A percentile compares a stretch with the other conserved stretches of the same genome.
Evolutionary conservation across 140 eudicot genomes (phyloP).

Genomic region (Stevia rebaudiana): DNA sequence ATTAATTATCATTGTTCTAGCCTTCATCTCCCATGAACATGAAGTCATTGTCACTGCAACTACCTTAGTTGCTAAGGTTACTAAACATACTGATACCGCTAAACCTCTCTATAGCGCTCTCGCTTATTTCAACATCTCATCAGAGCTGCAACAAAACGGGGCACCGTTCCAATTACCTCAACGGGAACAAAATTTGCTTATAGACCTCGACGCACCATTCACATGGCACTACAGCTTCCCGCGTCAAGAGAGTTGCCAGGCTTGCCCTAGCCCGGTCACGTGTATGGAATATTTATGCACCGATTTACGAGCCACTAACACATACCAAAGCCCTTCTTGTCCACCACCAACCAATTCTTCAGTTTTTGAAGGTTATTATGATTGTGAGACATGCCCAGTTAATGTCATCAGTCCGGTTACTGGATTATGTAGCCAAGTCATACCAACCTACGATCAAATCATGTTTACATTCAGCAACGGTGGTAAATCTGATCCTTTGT

Average conservation of each 20-base stretch:
- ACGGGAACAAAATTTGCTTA: not conserved
- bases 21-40: not conserved
- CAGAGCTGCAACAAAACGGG: not conserved
- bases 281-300: not conserved
- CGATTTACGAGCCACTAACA: not conserved
- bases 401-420: slow-evolving; percentile 7
- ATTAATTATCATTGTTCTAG: slow-evolving; percentile 1
- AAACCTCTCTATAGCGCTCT: slow-evolving; percentile 10
- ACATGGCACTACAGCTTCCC: slow-evolving; percentile 8
- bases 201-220: slow-evolving; percentile 22
- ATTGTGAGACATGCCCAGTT: slow-evolving; percentile 1
- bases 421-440: not conserved
- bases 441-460: not conserved
- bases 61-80: slow-evolving; percentile 10
- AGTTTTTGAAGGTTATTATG: not conserved
- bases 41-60: not conserved
- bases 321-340: not conserved
- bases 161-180: not conserved
- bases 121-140: not conserved
- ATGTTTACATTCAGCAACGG: not conserved
- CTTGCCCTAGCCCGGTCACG: not conserved
- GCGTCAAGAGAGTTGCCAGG: not conserved
- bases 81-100: slow-evolving; percentile 9
- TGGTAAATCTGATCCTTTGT: too few relatives aligned
- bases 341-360: not conserved